Evolutionary conservation across 225 moss, liverwort and hornwort species (phyloP), one percentile per base, ranked within the genome.

Genomic region (Anthoceros angustus): DNA sequence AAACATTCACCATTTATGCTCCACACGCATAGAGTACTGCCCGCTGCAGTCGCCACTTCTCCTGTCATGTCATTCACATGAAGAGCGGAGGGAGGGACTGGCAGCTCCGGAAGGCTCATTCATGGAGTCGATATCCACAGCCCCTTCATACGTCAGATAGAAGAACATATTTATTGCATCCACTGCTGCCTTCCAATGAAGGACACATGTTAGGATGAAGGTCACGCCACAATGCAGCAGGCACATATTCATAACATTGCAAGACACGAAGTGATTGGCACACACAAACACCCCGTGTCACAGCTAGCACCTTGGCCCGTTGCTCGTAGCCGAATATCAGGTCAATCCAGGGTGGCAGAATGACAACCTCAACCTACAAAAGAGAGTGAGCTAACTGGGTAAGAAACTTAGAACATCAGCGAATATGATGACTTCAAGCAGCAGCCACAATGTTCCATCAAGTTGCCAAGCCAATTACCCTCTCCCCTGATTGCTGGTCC

Each of bases 301-400:
- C 32, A 32, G 32, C 62, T 40, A 42, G 71, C 72, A 98, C 95
- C 86, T 92, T 86, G 66, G 92, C 98, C 40, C 82, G 88, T 72
- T 98, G 98, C 75, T 84, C 88, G 73, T 74, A 87, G 20, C 98
- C 98, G 74, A 98, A 98, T 66, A 98, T 92, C 46, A 98, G 85
- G 74, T 98, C 98, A 75, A 98, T 98, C 98, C 98, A 98, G 41
- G 98, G 92, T 72, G 98, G 98, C 74, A 98, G 76, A 74, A 87
- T 74, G 25, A 98, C 92, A 74, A 92, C 80, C 63, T 89, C 84
- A 71, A 98, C 89, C 94, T 95, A 78, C 67, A 67, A 38, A 40
- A 68, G 3, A 18, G n/a, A 55, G n/a, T 6, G 4, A 15, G 12
- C 7, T 55, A 7, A 55, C n/a, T 46, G n/a, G 18, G 7, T 7